Base-by-base conservation (phyloP, 2,329 filamentous ascomycete species). In the Xylariaceae sp. region DNA sequence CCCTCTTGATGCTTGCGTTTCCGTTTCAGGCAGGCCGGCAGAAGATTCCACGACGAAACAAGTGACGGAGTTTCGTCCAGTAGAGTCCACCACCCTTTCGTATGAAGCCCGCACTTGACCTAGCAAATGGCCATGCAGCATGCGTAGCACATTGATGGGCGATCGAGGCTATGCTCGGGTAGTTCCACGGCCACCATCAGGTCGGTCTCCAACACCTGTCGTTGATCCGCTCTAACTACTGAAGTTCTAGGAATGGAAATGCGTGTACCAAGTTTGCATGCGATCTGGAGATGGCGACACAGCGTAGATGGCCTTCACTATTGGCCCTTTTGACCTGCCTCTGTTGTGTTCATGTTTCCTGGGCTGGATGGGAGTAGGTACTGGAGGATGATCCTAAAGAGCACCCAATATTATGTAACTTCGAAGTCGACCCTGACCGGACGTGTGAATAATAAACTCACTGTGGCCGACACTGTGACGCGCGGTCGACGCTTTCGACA, bases 21-120 rank as follows among this genome's bases (percentile, higher is more conserved):
- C 56, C 54, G 16, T 10, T 57, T 59, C 46, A 29, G 56, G 56
- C 54, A 59, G 56, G 56, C 54, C 56, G 51, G 44, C 22, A 54
- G 51, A 47, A 45, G 21, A 29, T 49, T 54, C 26, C 36, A 51
- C 13, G 47, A 45, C 34, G 53, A 46, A 29, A 34, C 32, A 19
- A n/a, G 18, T 18, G 18, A 40, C 16, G 18, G 40, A 42, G 19
- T 22, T 42, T 8, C 13, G 16, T 40, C 37, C 16, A 19, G n/a
- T 9, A 18, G 16, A 19, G 37, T n/a, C 9, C 8, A 26, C 26
- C 26, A 26, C 26, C 8, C 8, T 26, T 8, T 26, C 26, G 5
- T 8, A n/a, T n/a, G n/a, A n/a, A n/a, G n/a, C 26, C 8, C 26
- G 26, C 26, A 26, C 26, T 26, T 8, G 8, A 4, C 4, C 32